Evolutionary conservation across 2,329 filamentous ascomycete genomes (phyloP).

Genomic region (Penicillium sp.): DNA sequence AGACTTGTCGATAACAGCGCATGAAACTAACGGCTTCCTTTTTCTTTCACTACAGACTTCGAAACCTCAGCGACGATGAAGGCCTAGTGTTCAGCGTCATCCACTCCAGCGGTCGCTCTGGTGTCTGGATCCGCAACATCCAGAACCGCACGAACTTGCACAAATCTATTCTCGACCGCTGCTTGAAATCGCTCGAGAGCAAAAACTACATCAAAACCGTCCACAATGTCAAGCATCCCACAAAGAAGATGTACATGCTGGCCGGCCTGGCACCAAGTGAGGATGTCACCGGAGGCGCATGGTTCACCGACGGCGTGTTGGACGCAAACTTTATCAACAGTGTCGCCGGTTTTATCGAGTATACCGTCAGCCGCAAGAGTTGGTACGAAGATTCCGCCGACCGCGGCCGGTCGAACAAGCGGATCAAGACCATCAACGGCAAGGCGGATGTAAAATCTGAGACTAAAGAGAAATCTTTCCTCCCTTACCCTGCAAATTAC

Average conservation of each 20-base stretch:
- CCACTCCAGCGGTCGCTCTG: slow-evolving; percentile 78
- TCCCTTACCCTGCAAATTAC: slow-evolving; percentile 65
- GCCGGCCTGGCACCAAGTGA: slow-evolving; percentile 80
- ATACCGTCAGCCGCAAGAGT: slow-evolving; percentile 69
- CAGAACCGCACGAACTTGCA: slow-evolving; percentile 79
- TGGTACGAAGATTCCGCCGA: slow-evolving; percentile 58
- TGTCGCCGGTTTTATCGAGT: slow-evolving; percentile 71
- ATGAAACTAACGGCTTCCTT: slow-evolving; percentile 9
- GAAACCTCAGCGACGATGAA: slow-evolving; percentile 64
- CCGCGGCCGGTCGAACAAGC: slow-evolving; percentile 43
- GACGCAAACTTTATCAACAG: slow-evolving; percentile 85
- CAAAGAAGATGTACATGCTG: slow-evolving; percentile 95
- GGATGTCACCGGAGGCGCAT: slow-evolving; percentile 87
- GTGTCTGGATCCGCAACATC: slow-evolving; percentile 88
- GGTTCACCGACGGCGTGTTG: slow-evolving; percentile 88
- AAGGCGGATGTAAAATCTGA: slow-evolving; percentile 33
- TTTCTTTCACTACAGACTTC: slow-evolving; percentile 29
- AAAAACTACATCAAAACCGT: slow-evolving; percentile 84
- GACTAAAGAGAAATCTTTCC: slow-evolving; percentile 34
- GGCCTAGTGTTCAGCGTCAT: slow-evolving; percentile 85
- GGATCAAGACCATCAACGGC: slow-evolving; percentile 38
- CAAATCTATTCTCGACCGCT: slow-evolving; percentile 76
- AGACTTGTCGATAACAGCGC: neutral
- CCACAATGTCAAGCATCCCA: slow-evolving; percentile 87
- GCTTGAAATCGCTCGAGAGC: slow-evolving; percentile 78